These are phyloP conservation scores for Trichoderma parareesei DNA, from an alignment of 495 filamentous ascomycete species.

Conservation along the genomic window DNA sequence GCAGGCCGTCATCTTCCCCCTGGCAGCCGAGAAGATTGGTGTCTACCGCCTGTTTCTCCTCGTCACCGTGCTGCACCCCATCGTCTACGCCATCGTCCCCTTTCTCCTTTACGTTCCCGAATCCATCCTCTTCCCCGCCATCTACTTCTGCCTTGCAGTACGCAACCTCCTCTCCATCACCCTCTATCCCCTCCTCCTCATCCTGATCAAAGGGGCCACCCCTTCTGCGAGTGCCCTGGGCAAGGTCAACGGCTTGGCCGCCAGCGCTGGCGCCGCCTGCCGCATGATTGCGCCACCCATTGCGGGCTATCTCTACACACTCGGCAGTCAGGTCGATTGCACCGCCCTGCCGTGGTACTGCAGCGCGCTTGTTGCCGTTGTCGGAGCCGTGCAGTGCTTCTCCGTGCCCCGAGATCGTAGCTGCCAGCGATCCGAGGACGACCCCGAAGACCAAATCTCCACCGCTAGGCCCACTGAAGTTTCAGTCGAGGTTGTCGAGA, in stretches of 20 bases:
- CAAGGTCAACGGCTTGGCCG: slow-evolving; percentile 74
- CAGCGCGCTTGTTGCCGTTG: slow-evolving; percentile 57
- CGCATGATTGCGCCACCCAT: slow-evolving; percentile 70
- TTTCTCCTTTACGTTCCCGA: slow-evolving; percentile 56
- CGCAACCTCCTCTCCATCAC: slow-evolving; percentile 72
- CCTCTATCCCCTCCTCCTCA: slow-evolving; percentile 69
- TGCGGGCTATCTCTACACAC: slow-evolving; percentile 64
- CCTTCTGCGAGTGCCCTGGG: slow-evolving; percentile 59
- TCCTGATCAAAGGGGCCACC: slow-evolving; percentile 77
- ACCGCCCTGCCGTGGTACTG: slow-evolving; percentile 76
- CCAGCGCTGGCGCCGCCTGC: slow-evolving; percentile 67
- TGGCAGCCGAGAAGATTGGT: slow-evolving; percentile 61
- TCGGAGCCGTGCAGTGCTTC: slow-evolving; percentile 63
- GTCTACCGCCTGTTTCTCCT: slow-evolving; percentile 65
- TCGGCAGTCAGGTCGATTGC: slow-evolving; percentile 56
- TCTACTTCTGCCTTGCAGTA: slow-evolving; percentile 62
- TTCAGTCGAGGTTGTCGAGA: slow-evolving; percentile 2
- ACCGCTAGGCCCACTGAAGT: neutral
- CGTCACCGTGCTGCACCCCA: slow-evolving; percentile 66
- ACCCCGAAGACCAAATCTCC: neutral
- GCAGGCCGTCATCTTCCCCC: slow-evolving; percentile 67
- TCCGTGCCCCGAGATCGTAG: slow-evolving; percentile 44
- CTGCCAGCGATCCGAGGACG: slow-evolving; percentile 9
- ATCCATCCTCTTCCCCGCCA: slow-evolving; percentile 51
- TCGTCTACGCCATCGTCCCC: slow-evolving; percentile 69